Evolutionary conservation across 225 moss, liverwort and hornwort species (phyloP).

Genomic region (Asterella californica): DNA sequence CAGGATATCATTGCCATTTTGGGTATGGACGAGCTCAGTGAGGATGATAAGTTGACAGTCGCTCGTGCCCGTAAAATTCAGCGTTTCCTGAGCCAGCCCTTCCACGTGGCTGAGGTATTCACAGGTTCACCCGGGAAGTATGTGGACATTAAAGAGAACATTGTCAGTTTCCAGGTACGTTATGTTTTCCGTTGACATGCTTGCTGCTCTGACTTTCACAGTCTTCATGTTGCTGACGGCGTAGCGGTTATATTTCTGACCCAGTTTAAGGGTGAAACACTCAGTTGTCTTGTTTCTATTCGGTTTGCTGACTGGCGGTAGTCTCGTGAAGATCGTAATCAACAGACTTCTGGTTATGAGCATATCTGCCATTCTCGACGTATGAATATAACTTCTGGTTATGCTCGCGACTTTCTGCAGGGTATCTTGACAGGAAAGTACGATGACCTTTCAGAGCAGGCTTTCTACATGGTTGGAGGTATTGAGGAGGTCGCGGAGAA

Average conservation of each 20-base stretch:
- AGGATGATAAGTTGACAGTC: slow-evolving; percentile 92
- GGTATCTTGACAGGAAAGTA: slow-evolving; percentile 82
- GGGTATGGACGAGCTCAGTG: slow-evolving; percentile 95
- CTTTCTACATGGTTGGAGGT: slow-evolving; percentile 93
- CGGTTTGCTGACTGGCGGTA: background rate
- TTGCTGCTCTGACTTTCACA: no score
- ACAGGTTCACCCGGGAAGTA: slow-evolving; percentile 95
- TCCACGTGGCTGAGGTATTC: slow-evolving; percentile 97
- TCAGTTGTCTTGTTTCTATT: background rate
- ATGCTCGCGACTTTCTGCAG: slow-evolving; percentile 28
- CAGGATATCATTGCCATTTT: slow-evolving; percentile 97
- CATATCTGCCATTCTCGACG: no score
- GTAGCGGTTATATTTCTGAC: background rate
- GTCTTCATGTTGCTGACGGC: no score
- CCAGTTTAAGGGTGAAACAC: background rate
- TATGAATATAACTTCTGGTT: background rate
- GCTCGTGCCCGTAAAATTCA: slow-evolving; percentile 91
- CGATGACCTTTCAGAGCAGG: slow-evolving; percentile 75
- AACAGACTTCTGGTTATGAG: background rate
- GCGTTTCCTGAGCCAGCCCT: slow-evolving; percentile 94
- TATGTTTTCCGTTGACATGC: no score
- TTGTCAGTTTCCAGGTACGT: slow-evolving; percentile 79
- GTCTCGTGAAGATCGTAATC: background rate
- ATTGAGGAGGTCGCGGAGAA: slow-evolving; percentile 83
- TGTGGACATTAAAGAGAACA: slow-evolving; percentile 90